These are phyloP conservation scores for Tympanopsis confertula DNA, from an alignment of 2,329 filamentous ascomycete genomes.

Conservation along the genomic window DNA sequence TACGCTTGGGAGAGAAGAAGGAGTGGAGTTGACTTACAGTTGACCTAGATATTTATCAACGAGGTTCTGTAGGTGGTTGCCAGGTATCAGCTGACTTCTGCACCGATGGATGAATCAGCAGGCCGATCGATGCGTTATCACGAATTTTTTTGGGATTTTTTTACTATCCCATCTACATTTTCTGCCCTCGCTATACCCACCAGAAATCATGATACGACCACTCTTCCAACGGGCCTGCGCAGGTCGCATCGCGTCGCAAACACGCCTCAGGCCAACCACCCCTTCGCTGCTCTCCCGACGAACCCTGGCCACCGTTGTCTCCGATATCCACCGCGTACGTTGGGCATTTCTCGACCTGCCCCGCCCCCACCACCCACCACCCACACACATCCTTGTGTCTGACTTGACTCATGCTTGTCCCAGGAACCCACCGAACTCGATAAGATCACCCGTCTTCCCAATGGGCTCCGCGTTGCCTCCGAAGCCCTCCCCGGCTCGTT, in stretches of 20 bases:
- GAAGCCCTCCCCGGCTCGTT: constrained; percentile 92
- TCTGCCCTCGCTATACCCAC: not conserved
- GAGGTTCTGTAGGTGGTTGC: too few relatives aligned
- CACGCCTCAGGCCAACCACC: not conserved
- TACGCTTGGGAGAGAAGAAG: too few relatives aligned
- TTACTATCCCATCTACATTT: not conserved
- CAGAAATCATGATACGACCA: not conserved
- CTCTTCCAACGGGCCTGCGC: not conserved
- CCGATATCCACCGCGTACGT: not conserved
- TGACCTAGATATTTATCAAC: too few relatives aligned
- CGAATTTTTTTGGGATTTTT: not conserved
- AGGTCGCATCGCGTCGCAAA: not conserved
- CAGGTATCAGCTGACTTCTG: too few relatives aligned
- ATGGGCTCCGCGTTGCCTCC: constrained; percentile 87
- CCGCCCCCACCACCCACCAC: too few relatives aligned
- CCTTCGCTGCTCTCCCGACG: too few relatives aligned
- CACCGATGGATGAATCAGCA: too few relatives aligned
- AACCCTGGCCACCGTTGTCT: not conserved
- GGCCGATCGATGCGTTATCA: too few relatives aligned
- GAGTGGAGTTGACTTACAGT: too few relatives aligned
- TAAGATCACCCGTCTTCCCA: constrained; percentile 74
- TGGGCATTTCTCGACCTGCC: not conserved
- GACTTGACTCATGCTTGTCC: not conserved
- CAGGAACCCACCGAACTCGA: constrained; percentile 81
- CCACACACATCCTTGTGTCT: not conserved